Conservation (phyloP, 2,329 filamentous ascomycete species). For the Didymella pinodella region DNA sequence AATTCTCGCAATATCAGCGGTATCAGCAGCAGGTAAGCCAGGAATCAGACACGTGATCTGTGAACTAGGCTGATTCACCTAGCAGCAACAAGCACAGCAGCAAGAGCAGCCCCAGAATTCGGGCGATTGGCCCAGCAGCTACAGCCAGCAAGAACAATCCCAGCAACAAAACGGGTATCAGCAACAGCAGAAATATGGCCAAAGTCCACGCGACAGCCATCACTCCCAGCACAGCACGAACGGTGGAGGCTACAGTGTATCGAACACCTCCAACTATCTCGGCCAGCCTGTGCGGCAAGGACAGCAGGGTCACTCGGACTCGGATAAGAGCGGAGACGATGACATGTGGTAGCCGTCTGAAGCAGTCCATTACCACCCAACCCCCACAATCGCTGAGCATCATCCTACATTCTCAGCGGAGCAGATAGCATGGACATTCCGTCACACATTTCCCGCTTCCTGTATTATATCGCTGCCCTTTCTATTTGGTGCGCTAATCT, state of each 20-base stretch:
- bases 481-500: conserved; percentile 19
- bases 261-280: conserved; percentile 48
- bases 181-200: conserved; percentile 31
- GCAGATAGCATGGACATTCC: conserved; percentile 5
- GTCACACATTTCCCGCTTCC: conserved; percentile 4
- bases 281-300: conserved; percentile 39
- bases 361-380: background rate
- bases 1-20: conserved; percentile 46
- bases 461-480: conserved; percentile 17
- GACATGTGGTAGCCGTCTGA: conserved; percentile 49
- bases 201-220: conserved; percentile 43
- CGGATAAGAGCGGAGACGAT: conserved; percentile 44
- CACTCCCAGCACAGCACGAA: conserved; percentile 42
- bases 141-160: conserved; percentile 27
- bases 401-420: conserved; percentile 9
- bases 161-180: conserved; percentile 26
- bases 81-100: conserved; percentile 26
- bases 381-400: conserved; percentile 3
- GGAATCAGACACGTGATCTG: conserved; percentile 5
- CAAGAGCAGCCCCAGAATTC: conserved; percentile 32
- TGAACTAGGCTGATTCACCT: conserved; percentile 5
- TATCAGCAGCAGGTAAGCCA: conserved; percentile 34
- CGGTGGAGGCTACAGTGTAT: conserved; percentile 47
- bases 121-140: conserved; percentile 33
- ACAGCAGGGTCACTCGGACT: conserved; percentile 42